A percentile compares a stretch with the other conserved stretches of the same genome.
phyloP scores from a whole-genome alignment of 2,329 filamentous ascomycete species.

The Ophiocordyceps robertsii region DNA sequence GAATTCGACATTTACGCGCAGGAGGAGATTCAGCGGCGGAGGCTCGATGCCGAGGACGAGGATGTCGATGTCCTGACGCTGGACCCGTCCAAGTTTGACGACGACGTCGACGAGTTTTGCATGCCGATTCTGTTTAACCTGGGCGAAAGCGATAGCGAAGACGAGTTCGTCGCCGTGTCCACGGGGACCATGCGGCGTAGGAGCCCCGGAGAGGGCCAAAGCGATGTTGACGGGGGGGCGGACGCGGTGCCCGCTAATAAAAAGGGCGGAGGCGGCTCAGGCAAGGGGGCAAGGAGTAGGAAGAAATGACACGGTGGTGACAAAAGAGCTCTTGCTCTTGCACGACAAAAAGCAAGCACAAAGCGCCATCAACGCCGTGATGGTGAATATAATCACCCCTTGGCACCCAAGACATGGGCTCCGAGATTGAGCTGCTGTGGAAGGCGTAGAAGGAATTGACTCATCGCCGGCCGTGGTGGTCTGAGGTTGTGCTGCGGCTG shows the following conservation, averaged over 20 bases:
- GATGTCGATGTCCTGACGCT: constrained; percentile 79
- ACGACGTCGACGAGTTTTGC: constrained; percentile 53
- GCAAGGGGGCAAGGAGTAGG: constrained; percentile 25
- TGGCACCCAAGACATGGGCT: not conserved
- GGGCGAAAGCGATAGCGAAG: constrained; percentile 88
- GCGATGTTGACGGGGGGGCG: constrained; percentile 42
- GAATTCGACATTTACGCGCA: constrained; percentile 97
- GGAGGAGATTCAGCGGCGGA: constrained; percentile 83
- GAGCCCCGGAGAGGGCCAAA: constrained; percentile 62
- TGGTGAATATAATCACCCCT: not conserved
- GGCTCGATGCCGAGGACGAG: constrained; percentile 85
- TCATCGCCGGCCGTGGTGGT: not conserved
- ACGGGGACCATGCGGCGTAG: constrained; percentile 77
- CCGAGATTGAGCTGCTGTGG: not conserved
- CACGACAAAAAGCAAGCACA: not conserved
- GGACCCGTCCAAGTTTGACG: constrained; percentile 49
- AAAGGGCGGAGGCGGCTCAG: constrained; percentile 8
- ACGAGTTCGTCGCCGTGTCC: constrained; percentile 60
- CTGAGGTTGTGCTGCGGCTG: not conserved
- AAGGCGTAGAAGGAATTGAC: not conserved
- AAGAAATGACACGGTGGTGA: constrained; percentile 17
- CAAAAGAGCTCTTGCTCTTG: not conserved
- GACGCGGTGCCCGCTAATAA: constrained; percentile 25
- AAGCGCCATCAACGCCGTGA: not conserved
- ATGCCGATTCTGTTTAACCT: constrained; percentile 93